Evolutionary conservation across 1,284 basidiomycete species (phyloP), one percentile per base, ranked within the genome.

Genomic region (Sporisorium reilianum): DNA sequence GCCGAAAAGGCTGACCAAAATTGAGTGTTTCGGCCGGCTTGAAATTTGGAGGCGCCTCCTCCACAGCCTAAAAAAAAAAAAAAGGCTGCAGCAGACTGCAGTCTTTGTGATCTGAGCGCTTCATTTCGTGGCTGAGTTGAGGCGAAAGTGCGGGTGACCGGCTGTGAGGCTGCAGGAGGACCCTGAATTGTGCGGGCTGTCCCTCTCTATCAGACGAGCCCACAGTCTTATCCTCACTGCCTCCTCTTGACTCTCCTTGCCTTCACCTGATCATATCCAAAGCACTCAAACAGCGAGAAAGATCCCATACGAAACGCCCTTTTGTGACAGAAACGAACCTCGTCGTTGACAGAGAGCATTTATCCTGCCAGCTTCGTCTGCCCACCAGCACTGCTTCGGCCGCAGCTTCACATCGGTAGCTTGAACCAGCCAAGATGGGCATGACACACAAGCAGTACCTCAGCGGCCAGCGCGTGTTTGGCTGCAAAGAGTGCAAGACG

Each of bases 371-470:
- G n/a, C n/a, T n/a, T 38, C 36, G 5, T 38, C 36, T 34, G 3
- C 34, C 34, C 3, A 18, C 1, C 38, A 41, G n/a, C 38, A 20
- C 38, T n/a, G 3, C 38, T n/a, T 20, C 16, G n/a, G n/a, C n/a
- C n/a, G 38, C n/a, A 8, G 38, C n/a, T 3, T 41, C n/a, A 10
- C 8, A n/a, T 20, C 18, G 5, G 5, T 25, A 30, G 11, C 28
- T 30, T 9, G 26, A 11, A 30, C n/a, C 25, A 11, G 28, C 16
- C 66, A 72, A 66, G 78, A 95, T 95, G 93, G 93, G 93, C 83
- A 91, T 94, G 90, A 91, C 89, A 80, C 93, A 93, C 87, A 91
- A 93, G 82, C 90, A 91, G 72, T 97, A 95, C 86, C 91, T 98
- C 66, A 88, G 90, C 38, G 93, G 93, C 49, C 56, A 68, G 12